Base-by-base conservation (phyloP, 2,329 filamentous ascomycete species). In the Pseudogymnoascus sp. region DNA sequence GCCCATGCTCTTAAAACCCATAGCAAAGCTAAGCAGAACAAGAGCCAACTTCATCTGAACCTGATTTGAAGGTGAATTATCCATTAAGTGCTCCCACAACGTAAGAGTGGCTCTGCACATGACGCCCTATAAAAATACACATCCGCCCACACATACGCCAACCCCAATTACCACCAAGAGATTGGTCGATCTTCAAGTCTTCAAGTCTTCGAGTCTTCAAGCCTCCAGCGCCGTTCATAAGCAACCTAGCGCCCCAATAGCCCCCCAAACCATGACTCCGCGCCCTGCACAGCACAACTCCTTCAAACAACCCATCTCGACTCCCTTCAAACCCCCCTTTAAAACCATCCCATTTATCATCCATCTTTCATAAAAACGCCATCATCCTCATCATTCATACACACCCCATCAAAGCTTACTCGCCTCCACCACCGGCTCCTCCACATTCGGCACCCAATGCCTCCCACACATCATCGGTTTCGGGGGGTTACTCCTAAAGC, bases 401-500 rank as follows among this genome's bases (percentile, higher is more conserved):
- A 14, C 10, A 14, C 10, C 40, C 16, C 19, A 16, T 44, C 16
- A 44, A 24, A 44, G 40, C 40, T 44, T 44, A 44, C 40, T 44
- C 5, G 40, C 40, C 40, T 44, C 50, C 50, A 59, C 26, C 50
- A 21, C 50, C 26, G 50, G 50, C 26, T 21, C 26, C 50, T 35
- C 26, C 16, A 31, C 13, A 59, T 35, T 14, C 33, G 50, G 26
- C 50, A 31, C 4, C 50, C 26, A 44, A 24, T 86, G 85, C 21
- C 84, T 78, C 7, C 84, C 85, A 68, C 85, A 87, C 26, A 82
- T 78, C 64, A 78, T 76, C 26, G 81, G 79, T 67, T 86, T 82
- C 68, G 81, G 81, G 14, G 85, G 85, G 60, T 82, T 86, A 70
- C 81, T 83, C 72, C 83, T 81, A 71, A 81, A 84, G 74, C 85